phyloP scores from a whole-genome alignment of 805 yeast genomes.

The Naumovozyma castellii region DNA sequence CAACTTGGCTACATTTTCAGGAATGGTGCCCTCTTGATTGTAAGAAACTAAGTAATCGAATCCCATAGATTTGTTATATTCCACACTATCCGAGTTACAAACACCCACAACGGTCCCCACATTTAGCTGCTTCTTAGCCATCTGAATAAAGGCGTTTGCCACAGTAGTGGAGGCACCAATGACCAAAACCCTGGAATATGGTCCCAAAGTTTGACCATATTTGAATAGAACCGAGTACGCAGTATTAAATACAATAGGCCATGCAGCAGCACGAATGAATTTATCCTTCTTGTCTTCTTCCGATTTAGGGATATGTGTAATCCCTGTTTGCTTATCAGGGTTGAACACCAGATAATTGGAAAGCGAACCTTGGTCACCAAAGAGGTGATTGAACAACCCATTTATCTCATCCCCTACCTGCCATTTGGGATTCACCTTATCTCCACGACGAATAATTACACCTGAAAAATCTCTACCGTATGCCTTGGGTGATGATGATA shows the following conservation, averaged over 20 bases:
- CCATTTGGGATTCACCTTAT: conserved; percentile 6
- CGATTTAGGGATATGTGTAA: conserved; percentile 32
- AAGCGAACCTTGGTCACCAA: conserved; percentile 32
- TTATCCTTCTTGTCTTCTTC: conserved; percentile 1
- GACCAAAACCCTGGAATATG: conserved; percentile 42
- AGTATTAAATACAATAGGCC: conserved; percentile 54
- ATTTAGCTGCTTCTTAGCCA: conserved; percentile 39
- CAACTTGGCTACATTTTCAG: conserved; percentile 30
- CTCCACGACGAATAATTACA: conserved; percentile 17
- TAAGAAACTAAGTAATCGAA: conserved; percentile 53
- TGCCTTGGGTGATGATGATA: conserved; percentile 9
- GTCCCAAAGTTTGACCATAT: conserved; percentile 18
- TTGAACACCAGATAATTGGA: conserved; percentile 38
- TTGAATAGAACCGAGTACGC: conserved; percentile 36
- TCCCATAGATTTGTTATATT: conserved; percentile 40
- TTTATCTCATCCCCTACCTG: conserved; percentile 18
- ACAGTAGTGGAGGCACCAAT: conserved; percentile 68
- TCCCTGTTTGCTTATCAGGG: conserved; percentile 17
- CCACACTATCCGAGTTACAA: conserved; percentile 42
- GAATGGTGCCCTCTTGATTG: conserved; percentile 31
- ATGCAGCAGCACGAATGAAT: conserved; percentile 36
- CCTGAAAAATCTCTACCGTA: conserved; percentile 21
- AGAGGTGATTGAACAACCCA: conserved; percentile 10
- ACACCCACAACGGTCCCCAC: conserved; percentile 45
- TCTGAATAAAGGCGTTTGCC: conserved; percentile 45